Evolutionary conservation across 1,139 yeast genomes (phyloP).

Genomic region (Nakaseomyces nivariensis): DNA sequence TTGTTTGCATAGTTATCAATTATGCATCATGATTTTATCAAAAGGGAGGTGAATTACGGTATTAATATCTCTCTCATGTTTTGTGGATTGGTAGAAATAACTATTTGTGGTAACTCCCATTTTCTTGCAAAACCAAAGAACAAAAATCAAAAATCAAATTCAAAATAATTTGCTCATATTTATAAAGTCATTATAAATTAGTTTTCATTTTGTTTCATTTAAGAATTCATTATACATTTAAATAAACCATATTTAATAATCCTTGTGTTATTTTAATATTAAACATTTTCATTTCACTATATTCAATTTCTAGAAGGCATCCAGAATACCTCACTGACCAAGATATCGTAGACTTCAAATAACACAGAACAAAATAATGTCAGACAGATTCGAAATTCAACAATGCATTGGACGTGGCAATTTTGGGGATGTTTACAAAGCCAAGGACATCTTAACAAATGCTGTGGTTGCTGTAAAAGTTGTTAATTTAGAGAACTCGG

Average conservation of each 20-base stretch:
- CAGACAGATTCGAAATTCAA: constrained; percentile 28
- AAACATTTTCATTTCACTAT: not conserved
- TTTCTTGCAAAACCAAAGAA: not conserved
- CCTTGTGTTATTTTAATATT: no score
- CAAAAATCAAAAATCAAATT: not conserved
- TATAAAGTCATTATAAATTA: not conserved
- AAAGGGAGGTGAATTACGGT: no score
- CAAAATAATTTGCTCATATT: not conserved
- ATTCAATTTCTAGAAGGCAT: no score
- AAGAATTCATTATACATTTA: not conserved
- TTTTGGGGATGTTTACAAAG: constrained; percentile 79
- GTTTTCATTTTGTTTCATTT: not conserved
- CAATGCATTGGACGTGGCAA: constrained; percentile 74
- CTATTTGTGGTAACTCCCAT: not conserved
- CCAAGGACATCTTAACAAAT: constrained; percentile 26
- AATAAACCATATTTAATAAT: no score
- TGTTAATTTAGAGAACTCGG: constrained; percentile 61
- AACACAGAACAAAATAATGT: not conserved
- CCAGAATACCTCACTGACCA: no score
- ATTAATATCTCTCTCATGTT: not conserved
- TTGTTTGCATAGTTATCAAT: not conserved
- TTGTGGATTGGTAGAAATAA: not conserved
- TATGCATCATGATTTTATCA: no score
- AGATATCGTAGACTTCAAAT: no score
- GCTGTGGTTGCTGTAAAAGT: constrained; percentile 63